Evolutionary conservation across 306 rosid genomes (phyloP).

Genomic region (Herpetospermum pedunculosum): DNA sequence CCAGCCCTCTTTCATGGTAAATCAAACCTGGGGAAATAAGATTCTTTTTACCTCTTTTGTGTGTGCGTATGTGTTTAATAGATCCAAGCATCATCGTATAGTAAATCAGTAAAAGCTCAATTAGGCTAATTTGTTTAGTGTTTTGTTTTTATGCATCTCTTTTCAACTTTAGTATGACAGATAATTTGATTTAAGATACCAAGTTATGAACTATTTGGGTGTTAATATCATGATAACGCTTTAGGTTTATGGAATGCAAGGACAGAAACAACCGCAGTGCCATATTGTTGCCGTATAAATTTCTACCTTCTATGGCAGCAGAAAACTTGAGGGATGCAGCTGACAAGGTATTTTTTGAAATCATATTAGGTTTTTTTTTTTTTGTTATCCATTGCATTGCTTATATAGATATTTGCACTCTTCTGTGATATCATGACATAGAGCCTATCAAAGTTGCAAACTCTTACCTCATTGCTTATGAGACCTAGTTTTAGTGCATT

Average conservation of each 20-base stretch:
- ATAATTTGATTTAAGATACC: not conserved
- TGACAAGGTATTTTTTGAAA: slow-evolving; percentile 44
- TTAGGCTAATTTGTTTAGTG: not conserved
- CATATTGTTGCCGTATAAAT: slow-evolving; percentile 60
- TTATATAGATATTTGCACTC: not conserved
- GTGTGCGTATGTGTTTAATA: not conserved
- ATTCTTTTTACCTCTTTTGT: not conserved
- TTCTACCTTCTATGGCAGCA: slow-evolving; percentile 74
- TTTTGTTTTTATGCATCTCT: not conserved
- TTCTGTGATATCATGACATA: not conserved
- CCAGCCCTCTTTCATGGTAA: slow-evolving; percentile 86
- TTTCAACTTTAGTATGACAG: not conserved
- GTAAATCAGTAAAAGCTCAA: not conserved
- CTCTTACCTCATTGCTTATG: not conserved
- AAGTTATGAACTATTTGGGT: not conserved
- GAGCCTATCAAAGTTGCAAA: not conserved
- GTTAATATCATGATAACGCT: slow-evolving; percentile 12
- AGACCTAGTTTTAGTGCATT: not conserved
- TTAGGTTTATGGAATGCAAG: slow-evolving; percentile 99
- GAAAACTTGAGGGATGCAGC: slow-evolving; percentile 59
- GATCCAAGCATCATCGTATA: not conserved
- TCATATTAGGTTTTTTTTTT: slow-evolving; percentile 7
- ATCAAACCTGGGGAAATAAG: not conserved
- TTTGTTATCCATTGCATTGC: not conserved
- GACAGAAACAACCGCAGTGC: slow-evolving; percentile 74